These are phyloP conservation scores for Hymenoscyphus fructigenus DNA, from an alignment of 2,329 filamentous ascomycete genomes.

Conservation along the genomic window DNA sequence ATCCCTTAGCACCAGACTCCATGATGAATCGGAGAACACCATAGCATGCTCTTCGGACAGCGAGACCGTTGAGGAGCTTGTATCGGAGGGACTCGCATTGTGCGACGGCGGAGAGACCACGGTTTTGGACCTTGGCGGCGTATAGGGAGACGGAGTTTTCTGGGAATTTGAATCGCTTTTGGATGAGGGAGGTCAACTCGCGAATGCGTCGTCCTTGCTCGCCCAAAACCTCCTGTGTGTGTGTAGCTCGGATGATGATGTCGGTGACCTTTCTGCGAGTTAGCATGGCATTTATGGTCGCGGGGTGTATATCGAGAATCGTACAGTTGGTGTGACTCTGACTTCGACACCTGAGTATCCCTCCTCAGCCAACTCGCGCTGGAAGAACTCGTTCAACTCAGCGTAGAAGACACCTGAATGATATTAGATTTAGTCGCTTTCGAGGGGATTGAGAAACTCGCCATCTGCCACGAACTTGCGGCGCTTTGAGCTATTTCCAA, in stretches of 20 bases:
- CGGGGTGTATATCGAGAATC: background rate
- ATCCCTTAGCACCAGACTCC: constrained; percentile 99
- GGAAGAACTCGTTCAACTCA: constrained; percentile 99
- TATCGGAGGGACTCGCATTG: constrained; percentile 99
- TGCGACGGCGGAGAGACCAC: constrained; percentile 98
- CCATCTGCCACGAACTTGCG: constrained; percentile 94
- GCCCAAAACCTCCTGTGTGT: constrained; percentile 99
- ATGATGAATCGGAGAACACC: constrained; percentile 99
- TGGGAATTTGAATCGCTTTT: constrained; percentile 99
- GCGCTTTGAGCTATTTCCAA: constrained; percentile 70
- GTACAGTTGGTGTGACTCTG: constrained; percentile 91
- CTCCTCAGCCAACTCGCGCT: constrained; percentile 99
- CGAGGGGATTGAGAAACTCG: background rate
- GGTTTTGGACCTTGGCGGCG: constrained; percentile 99
- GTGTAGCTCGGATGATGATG: constrained; percentile 99
- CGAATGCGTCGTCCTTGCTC: constrained; percentile 99
- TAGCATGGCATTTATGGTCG: background rate
- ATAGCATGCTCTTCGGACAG: constrained; percentile 98
- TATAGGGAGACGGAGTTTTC: constrained; percentile 99
- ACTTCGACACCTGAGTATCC: constrained; percentile 99
- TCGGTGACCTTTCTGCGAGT: constrained; percentile 66
- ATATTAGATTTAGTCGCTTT: background rate
- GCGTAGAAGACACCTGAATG: constrained; percentile 90
- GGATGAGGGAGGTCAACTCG: constrained; percentile 99
- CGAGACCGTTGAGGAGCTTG: constrained; percentile 99